Evolutionary conservation across 2,329 filamentous ascomycete genomes (phyloP), one percentile per base, ranked within the genome.

Genomic region (Bipolaris oryzae): DNA sequence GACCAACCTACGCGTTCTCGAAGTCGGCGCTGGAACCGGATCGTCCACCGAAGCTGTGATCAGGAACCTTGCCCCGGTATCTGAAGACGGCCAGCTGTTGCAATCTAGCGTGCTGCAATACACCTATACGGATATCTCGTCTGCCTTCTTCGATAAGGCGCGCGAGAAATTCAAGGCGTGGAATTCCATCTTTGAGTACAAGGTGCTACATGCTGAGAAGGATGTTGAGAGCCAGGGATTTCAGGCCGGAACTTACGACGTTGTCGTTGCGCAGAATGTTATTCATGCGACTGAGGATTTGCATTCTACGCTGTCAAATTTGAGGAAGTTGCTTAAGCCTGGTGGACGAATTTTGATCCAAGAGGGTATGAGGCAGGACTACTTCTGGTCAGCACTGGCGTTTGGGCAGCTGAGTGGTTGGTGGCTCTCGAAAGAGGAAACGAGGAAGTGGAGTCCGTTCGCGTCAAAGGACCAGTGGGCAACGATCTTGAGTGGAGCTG

Each of bases 191-290:
- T 25, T 70, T 58, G 41, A 68, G 57, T n/a, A 64, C 60, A 9
- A 49, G 10, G 46, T 41, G 9, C 60, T 68, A 37, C 64, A 66
- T 42, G 62, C 62, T 1, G 66, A 68, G 37, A 67, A 64, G 61
- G 25, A 28, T 9, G 23, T 21, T 11, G 67, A 69, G 58, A 61
- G 55, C 4, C 53, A 53, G 10, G 39, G 37, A 42, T 37, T 49
- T n/a, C 5, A 39, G 15, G n/a, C 35, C 10, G 46, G 35, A 4
- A 33, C 15, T 5, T 49, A 49, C n/a, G 46, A 49, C 3, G 23
- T 49, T 10, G 34, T 41, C 10, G 35, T 49, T 7, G 46, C 46
- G 2, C 35, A 41, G 16, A 49, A 49, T 16, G 46, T 49, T 7
- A 41, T 49, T 15, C 46, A 49, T 25, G 46, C 46, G 2, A 49